Percentiles rank a stretch among this genome's conserved stretches.
Conservation (phyloP, 2,329 filamentous ascomycete genomes). For the Hypoxylon rubiginosum region DNA sequence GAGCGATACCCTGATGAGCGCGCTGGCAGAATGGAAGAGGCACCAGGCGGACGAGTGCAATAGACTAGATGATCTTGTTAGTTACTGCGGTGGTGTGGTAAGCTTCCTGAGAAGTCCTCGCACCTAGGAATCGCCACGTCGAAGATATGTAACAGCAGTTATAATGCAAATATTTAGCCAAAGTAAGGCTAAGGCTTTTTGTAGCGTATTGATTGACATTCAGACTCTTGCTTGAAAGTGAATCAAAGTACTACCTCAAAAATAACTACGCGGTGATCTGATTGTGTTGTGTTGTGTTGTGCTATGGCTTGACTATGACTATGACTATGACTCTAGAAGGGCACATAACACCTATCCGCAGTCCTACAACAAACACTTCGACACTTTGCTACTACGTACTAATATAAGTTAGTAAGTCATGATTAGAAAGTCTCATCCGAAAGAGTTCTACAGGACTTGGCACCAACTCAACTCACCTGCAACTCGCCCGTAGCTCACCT, state of each 20-base stretch:
- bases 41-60: conserved; percentile 79
- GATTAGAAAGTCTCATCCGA: no score
- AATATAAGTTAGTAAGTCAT: no score
- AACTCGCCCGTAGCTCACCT: neutral
- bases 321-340: neutral
- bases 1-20: conserved; percentile 66
- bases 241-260: neutral
- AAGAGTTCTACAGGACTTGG: no score
- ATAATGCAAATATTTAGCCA: neutral
- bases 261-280: neutral
- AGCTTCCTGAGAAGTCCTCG: conserved; percentile 79
- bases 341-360: neutral
- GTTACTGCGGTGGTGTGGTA: conserved; percentile 89
- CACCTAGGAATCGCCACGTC: conserved; percentile 55
- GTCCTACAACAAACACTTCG: neutral
- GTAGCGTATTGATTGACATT: no score
- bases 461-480: no score
- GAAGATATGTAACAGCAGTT: neutral
- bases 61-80: conserved; percentile 81
- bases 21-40: conserved; percentile 76
- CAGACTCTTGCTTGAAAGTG: neutral
- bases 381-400: neutral
- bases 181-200: neutral
- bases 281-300: neutral
- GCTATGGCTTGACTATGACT: no score